Conservation (phyloP, 352 stramenopile species). For the Globisporangium splendens region DNA sequence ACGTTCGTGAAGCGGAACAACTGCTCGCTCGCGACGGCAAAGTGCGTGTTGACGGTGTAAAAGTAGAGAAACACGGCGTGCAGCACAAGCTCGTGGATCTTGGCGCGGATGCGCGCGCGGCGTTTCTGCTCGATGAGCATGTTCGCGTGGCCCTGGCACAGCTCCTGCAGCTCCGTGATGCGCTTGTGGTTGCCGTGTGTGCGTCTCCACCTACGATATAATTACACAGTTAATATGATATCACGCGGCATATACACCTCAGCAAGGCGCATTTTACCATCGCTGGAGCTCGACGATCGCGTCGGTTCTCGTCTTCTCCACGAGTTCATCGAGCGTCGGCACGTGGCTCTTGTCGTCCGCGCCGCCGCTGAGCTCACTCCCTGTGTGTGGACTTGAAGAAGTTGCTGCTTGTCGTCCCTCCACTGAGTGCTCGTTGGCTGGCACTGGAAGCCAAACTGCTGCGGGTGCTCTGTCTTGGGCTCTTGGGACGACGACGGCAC, state of each 20-base stretch:
- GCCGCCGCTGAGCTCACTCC: slow-evolving; percentile 3
- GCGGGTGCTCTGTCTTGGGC: too few relatives aligned
- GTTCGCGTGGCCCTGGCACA: slow-evolving; percentile 26
- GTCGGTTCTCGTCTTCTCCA: slow-evolving; percentile 35
- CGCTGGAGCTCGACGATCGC: slow-evolving; percentile 36
- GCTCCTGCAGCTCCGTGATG: slow-evolving; percentile 27
- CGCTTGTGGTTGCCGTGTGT: slow-evolving; percentile 28
- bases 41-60: slow-evolving; percentile 30
- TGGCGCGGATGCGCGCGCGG: slow-evolving; percentile 29
- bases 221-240: not conserved
- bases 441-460: too few relatives aligned
- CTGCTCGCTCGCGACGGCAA: slow-evolving; percentile 25
- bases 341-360: slow-evolving; percentile 16
- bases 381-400: too few relatives aligned
- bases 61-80: slow-evolving; percentile 42
- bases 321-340: slow-evolving; percentile 29
- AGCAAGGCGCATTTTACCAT: slow-evolving; percentile 15
- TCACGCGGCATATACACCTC: not conserved
- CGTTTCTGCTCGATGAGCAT: slow-evolving; percentile 26
- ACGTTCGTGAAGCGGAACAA: slow-evolving; percentile 33
- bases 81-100: slow-evolving; percentile 45
- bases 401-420: too few relatives aligned
- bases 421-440: too few relatives aligned
- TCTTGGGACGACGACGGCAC: too few relatives aligned
- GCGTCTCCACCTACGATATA: slow-evolving; percentile 26